Evolutionary conservation across 441 rosid genomes (phyloP).

Genomic region (Populus hybrid): DNA sequence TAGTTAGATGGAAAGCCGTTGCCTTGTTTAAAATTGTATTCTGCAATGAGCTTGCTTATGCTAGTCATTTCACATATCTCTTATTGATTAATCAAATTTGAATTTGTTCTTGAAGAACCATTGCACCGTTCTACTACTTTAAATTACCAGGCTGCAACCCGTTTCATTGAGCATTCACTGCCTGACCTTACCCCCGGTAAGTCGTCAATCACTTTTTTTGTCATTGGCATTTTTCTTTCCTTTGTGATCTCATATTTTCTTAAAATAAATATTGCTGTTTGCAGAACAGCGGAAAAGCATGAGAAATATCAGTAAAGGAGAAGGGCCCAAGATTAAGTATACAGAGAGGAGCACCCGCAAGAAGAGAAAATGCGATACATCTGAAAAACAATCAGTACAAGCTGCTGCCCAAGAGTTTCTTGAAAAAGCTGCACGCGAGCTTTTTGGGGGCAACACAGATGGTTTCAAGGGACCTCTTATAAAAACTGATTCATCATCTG

Average conservation of each 20-base stretch:
- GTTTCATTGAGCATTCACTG: conserved; percentile 83
- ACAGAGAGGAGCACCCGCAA: conserved; percentile 40
- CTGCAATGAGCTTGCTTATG: conserved; percentile 11
- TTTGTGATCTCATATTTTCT: conserved; percentile 8
- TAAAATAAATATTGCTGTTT: not conserved
- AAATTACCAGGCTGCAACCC: conserved; percentile 80
- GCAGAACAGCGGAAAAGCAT: conserved; percentile 72
- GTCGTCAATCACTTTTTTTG: conserved; percentile 9
- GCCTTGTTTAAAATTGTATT: not conserved
- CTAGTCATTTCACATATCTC: conserved; percentile 1
- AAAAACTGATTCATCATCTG: conserved; percentile 43
- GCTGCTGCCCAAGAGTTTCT: conserved; percentile 82
- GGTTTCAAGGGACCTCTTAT: conserved; percentile 70
- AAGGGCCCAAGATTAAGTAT: conserved; percentile 49
- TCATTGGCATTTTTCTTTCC: not conserved
- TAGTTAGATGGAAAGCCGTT: not conserved
- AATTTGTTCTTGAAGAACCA: conserved; percentile 53
- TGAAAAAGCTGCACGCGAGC: conserved; percentile 83
- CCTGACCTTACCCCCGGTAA: conserved; percentile 81
- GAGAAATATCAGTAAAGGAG: conserved; percentile 68
- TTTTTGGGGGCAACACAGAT: conserved; percentile 54
- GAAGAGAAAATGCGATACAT: conserved; percentile 75
- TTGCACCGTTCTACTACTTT: conserved; percentile 66
- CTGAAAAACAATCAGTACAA: conserved; percentile 55
- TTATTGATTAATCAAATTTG: conserved; percentile 21